These are phyloP conservation scores for Mycocalia duriaeana DNA, from an alignment of 1,284 basidiomycete genomes.

Conservation along the genomic window DNA sequence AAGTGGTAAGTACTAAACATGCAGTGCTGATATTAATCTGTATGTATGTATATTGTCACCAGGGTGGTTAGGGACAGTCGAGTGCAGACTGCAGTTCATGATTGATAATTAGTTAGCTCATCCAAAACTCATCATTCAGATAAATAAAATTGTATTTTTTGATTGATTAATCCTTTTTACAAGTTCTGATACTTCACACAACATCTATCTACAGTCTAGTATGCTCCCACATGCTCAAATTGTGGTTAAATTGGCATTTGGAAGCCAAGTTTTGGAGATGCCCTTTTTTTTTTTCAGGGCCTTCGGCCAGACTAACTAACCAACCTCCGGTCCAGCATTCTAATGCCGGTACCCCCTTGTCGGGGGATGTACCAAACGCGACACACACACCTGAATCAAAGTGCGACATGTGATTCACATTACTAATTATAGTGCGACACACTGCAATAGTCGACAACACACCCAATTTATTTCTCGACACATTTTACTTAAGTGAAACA, in stretches of 20 bases:
- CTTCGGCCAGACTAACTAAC: neutral
- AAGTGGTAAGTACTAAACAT: neutral
- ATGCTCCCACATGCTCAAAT: neutral
- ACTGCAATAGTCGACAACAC: too few species aligned
- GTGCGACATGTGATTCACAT: too few species aligned
- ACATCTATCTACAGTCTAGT: neutral
- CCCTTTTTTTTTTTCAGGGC: neutral
- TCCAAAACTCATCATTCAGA: neutral
- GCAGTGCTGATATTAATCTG: neutral
- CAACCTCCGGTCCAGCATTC: neutral
- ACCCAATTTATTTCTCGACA: too few species aligned
- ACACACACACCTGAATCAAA: too few species aligned
- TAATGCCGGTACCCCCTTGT: neutral
- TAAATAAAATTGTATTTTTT: neutral
- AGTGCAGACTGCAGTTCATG: neutral
- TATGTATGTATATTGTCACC: neutral
- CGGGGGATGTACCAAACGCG: too few species aligned
- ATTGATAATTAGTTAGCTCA: neutral
- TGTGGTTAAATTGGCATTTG: neutral
- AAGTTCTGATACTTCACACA: neutral
- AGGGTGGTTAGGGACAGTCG: neutral
- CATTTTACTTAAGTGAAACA: too few species aligned
- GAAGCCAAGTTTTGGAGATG: neutral
- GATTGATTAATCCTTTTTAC: neutral
- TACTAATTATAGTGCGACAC: too few species aligned